A percentile compares a stretch with the other conserved stretches of the same genome.
phyloP scores from a whole-genome alignment of 2,329 filamentous ascomycete species.

The Paramyrothecium sp. region DNA sequence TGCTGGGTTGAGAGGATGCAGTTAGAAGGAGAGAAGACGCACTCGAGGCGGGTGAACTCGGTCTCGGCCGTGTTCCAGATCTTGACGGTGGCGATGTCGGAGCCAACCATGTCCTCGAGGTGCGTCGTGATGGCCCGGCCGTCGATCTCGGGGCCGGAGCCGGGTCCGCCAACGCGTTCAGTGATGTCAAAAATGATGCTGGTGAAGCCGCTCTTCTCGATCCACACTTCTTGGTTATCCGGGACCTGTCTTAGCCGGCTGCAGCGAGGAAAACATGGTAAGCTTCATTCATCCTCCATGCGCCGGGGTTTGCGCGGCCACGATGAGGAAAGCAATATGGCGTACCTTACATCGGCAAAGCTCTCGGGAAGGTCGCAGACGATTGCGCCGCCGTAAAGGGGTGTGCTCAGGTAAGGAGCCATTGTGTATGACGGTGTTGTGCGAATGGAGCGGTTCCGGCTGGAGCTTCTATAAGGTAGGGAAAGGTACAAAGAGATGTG shows the following conservation, averaged over 20 bases:
- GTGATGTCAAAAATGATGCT: conserved; percentile 90
- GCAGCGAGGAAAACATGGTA: not conserved
- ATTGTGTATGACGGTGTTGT: conserved; percentile 27
- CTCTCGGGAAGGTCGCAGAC: conserved; percentile 63
- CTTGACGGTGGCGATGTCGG: conserved; percentile 61
- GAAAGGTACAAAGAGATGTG: not conserved
- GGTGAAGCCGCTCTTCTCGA: conserved; percentile 79
- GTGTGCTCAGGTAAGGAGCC: conserved; percentile 54
- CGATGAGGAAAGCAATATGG: not conserved
- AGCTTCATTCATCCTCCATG: not conserved
- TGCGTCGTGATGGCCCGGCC: conserved; percentile 69
- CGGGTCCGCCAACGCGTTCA: conserved; percentile 66
- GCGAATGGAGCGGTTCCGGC: not conserved
- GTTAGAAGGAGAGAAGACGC: conserved; percentile 23
- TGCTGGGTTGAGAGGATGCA: conserved; percentile 9
- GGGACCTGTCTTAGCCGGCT: conserved; percentile 74
- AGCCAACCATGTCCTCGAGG: conserved; percentile 66
- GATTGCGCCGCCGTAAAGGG: conserved; percentile 73
- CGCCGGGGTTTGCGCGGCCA: not conserved
- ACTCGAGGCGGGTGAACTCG: conserved; percentile 55
- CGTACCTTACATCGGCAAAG: conserved; percentile 73
- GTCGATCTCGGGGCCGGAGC: conserved; percentile 58
- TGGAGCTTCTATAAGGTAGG: not conserved
- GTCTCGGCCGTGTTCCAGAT: conserved; percentile 66
- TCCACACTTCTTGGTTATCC: conserved; percentile 89